Base-by-base conservation (phyloP, 2,329 filamentous ascomycete genomes). In the Fusarium chuoi region DNA sequence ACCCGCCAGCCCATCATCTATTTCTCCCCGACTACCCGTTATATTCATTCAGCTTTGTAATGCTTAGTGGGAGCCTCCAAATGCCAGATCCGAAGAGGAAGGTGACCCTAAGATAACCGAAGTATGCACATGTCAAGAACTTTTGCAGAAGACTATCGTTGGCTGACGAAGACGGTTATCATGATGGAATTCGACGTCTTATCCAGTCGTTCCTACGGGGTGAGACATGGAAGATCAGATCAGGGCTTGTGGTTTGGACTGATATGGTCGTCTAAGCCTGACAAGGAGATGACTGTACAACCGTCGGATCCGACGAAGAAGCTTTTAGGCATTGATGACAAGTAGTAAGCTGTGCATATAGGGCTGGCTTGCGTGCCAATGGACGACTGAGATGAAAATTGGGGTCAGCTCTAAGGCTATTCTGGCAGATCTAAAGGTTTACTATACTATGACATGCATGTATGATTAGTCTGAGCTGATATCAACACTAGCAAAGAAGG, bases 51-150 rank as follows among this genome's bases (percentile, higher is more conserved):
- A n/a, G 44, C 42, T n/a, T 24, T 56, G 33, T 2, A 26, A 66
- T 44, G 22, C 36, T 24, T 30, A 28, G 15, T 28, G 58, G 13
- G 28, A 62, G 26, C 49, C 58, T 20, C 15, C 30, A 26, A 62
- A 20, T 4, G 10, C 10, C 20, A 2, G 7, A 3, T 3, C 1
- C 5, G 7, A 30, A 24, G 13, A 45, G 1, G 7, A n/a, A 9
- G 14, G 14, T 28, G 15, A 56, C 15, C 11, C 4, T 9, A 3
- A 20, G 28, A 5, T 18, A 38, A 20, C 20, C 14, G 6, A 39
- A 22, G 39, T 12, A 28, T 39, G 51, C 51, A 58, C 41, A n/a
- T 39, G 41, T 18, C 20, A 30, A 6, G 38, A 28, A 28, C 18
- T 26, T 61, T 56, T n/a, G n/a, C 12, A 10, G 9, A 24, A 20